A percentile compares a stretch with the other conserved stretches of the same genome.
Conservation (phyloP, 768 basidiomycete genomes). For the Mycena rosella region DNA sequence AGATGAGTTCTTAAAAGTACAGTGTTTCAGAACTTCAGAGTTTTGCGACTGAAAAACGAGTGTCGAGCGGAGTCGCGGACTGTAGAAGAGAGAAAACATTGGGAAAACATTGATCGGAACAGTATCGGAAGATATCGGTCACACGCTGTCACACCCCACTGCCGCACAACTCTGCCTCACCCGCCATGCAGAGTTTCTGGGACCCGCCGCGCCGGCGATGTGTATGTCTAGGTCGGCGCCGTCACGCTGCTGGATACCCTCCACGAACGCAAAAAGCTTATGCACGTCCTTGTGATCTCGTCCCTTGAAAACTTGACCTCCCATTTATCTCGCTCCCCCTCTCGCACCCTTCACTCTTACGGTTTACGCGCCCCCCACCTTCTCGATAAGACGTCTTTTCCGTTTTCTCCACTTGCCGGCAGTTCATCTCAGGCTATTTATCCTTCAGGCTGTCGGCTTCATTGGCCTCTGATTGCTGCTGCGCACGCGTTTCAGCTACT, state of each 20-base stretch:
- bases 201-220: too few relatives aligned
- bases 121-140: too few relatives aligned
- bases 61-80: too few relatives aligned
- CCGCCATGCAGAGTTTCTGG: too few relatives aligned
- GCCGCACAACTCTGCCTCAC: too few relatives aligned
- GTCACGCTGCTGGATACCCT: constrained; percentile 65
- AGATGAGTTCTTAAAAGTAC: too few relatives aligned
- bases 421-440: constrained; percentile 10
- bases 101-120: too few relatives aligned
- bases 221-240: constrained; percentile 56
- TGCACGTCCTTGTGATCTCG: constrained; percentile 10
- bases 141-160: too few relatives aligned
- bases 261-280: constrained; percentile 9
- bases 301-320: constrained; percentile 20
- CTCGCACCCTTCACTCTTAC: constrained; percentile 26
- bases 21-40: too few relatives aligned
- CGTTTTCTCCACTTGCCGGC: background rate
- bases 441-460: constrained; percentile 58
- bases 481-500: constrained; percentile 52
- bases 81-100: too few relatives aligned
- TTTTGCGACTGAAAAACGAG: too few relatives aligned
- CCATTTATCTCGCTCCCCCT: constrained; percentile 28
- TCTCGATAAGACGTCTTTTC: constrained; percentile 53
- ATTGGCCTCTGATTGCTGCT: constrained; percentile 65
- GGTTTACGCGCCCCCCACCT: constrained; percentile 30